Percentiles rank a stretch among this genome's conserved stretches.
These are phyloP conservation scores for Dimocarpus longan DNA, from an alignment of 345 rosid genomes.

Conservation along the genomic window DNA sequence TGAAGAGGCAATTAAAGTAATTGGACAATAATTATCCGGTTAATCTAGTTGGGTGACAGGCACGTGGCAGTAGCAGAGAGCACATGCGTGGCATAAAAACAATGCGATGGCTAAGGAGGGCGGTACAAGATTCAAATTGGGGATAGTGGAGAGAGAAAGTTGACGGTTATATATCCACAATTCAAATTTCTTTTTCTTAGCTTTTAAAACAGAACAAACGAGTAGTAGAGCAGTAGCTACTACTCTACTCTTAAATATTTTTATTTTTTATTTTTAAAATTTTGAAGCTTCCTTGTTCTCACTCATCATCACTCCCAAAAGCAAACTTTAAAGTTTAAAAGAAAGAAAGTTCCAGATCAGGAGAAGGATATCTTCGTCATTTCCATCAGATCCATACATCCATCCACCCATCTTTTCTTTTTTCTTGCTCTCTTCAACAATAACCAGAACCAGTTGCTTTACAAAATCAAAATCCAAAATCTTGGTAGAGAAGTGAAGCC, in stretches of 20 bases:
- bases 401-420: background rate
- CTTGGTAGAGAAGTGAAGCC: constrained; percentile 13
- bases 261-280: background rate
- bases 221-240: constrained; percentile 30
- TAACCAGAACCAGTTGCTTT: constrained; percentile 13
- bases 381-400: background rate
- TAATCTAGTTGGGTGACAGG: background rate
- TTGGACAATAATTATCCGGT: background rate
- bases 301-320: constrained; percentile 18
- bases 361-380: constrained; percentile 31
- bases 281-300: constrained; percentile 5
- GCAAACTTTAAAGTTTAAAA: background rate
- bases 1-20: background rate
- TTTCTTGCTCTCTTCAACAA: background rate
- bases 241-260: constrained; percentile 7
- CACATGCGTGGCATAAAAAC: constrained; percentile 14
- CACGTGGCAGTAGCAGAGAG: constrained; percentile 26
- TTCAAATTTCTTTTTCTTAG: constrained; percentile 23
- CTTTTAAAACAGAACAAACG: constrained; percentile 33
- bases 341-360: constrained; percentile 38
- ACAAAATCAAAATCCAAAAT: background rate
- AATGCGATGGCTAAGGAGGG: constrained; percentile 2
- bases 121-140: constrained; percentile 36
- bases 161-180: constrained; percentile 16
- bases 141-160: constrained; percentile 11